A percentile compares a stretch with the other conserved stretches of the same genome.
These are phyloP conservation scores for Musa beccarii DNA, from an alignment of 176 grass and related monocot genomes.

Conservation along the genomic window DNA sequence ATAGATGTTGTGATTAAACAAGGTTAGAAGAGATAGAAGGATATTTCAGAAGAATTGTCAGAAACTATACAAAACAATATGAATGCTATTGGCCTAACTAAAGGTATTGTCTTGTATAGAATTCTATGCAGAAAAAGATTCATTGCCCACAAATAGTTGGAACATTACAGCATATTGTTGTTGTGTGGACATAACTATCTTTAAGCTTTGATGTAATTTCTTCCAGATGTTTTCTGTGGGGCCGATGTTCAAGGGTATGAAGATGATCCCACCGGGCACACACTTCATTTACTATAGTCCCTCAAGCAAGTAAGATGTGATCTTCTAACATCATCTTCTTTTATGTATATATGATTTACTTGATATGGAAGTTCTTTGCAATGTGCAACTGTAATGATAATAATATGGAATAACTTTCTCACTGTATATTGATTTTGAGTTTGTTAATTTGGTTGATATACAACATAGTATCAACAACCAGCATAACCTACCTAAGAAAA, in stretches of 20 bases:
- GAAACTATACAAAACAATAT: too few species aligned
- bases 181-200: not conserved
- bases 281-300: constrained; percentile 80
- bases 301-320: constrained; percentile 45
- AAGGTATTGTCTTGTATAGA: too few species aligned
- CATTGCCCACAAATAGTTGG: too few species aligned
- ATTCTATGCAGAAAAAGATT: not conserved
- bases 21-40: too few species aligned
- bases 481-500: not conserved
- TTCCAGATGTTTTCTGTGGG: constrained; percentile 67
- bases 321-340: not conserved
- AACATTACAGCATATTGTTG: too few species aligned
- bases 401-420: not conserved
- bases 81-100: too few species aligned
- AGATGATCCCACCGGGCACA: constrained; percentile 69
- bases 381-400: not conserved
- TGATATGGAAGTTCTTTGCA: not conserved
- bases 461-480: not conserved
- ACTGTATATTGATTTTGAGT: not conserved
- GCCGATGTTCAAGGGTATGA: constrained; percentile 78
- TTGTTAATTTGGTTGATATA: not conserved
- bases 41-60: too few species aligned
- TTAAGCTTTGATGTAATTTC: not conserved
- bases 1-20: too few species aligned
- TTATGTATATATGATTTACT: not conserved